Evolutionary conservation across 129 eudicot genomes (phyloP).

Genomic region (Apium graveolens): DNA sequence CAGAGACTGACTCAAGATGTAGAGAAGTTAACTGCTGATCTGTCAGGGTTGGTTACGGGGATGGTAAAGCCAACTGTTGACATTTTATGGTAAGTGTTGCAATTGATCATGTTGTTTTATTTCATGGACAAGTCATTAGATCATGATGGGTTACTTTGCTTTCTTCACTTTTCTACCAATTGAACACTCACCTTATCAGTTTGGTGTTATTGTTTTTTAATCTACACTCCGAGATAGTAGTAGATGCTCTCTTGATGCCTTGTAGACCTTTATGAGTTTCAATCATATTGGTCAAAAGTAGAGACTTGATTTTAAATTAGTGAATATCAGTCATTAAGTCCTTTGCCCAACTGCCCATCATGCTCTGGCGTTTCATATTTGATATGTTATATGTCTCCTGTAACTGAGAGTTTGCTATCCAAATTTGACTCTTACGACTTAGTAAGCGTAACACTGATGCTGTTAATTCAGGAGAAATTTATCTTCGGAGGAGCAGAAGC

Average conservation of each 20-base stretch:
- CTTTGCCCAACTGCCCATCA: not conserved
- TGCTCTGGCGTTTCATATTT: not conserved
- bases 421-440: not conserved
- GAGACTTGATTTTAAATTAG: not conserved
- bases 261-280: not conserved
- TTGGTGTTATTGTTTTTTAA: not conserved
- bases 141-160: not conserved
- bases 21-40: constrained; percentile 70
- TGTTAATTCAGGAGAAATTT: not conserved
- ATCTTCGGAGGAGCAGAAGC: not conserved
- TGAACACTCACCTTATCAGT: not conserved
- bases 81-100: constrained; percentile 65
- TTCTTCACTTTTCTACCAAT: not conserved
- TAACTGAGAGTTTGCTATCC: not conserved
- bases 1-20: constrained; percentile 93
- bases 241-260: not conserved
- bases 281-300: not conserved
- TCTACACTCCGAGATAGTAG: not conserved
- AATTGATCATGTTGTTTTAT: constrained; percentile 8
- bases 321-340: not conserved
- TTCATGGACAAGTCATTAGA: not conserved
- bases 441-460: not conserved
- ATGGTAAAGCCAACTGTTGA: constrained; percentile 98
- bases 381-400: not conserved
- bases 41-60: constrained; percentile 93